These are phyloP conservation scores for Striga asiatica DNA, from an alignment of 257 asterid species.

Conservation along the genomic window DNA sequence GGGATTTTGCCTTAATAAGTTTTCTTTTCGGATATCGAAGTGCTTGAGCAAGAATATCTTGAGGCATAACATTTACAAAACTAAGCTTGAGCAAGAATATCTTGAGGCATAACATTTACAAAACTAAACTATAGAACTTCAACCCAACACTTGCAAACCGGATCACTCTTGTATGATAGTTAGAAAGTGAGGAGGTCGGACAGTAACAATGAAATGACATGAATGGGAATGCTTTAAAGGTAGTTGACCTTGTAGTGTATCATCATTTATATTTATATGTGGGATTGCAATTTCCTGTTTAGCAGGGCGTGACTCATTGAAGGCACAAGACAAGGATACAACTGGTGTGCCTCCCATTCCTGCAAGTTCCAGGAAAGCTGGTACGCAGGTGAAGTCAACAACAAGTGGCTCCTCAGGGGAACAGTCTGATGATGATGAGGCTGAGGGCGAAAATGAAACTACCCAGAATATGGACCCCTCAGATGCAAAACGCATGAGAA, in stretches of 20 bases:
- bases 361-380: conserved; percentile 37
- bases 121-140: neutral
- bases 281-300: conserved; percentile 14
- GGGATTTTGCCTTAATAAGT: too few species aligned
- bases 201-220: too few species aligned
- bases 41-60: neutral
- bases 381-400: conserved; percentile 56
- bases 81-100: neutral
- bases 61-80: neutral
- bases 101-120: neutral
- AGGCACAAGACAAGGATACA: conserved; percentile 45
- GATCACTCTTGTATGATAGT: too few species aligned
- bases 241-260: neutral
- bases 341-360: conserved; percentile 49
- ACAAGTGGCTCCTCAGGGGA: conserved; percentile 92
- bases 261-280: conserved; percentile 13
- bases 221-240: neutral
- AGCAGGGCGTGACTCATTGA: conserved; percentile 43
- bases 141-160: neutral
- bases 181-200: too few species aligned
- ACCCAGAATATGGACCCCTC: conserved; percentile 50
- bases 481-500: conserved; percentile 80
- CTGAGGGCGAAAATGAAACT: conserved; percentile 69
- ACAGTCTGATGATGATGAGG: conserved; percentile 87
- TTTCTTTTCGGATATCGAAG: neutral